Conservation (phyloP, 495 filamentous ascomycete genomes). For the Opeltia flavorubescens region DNA sequence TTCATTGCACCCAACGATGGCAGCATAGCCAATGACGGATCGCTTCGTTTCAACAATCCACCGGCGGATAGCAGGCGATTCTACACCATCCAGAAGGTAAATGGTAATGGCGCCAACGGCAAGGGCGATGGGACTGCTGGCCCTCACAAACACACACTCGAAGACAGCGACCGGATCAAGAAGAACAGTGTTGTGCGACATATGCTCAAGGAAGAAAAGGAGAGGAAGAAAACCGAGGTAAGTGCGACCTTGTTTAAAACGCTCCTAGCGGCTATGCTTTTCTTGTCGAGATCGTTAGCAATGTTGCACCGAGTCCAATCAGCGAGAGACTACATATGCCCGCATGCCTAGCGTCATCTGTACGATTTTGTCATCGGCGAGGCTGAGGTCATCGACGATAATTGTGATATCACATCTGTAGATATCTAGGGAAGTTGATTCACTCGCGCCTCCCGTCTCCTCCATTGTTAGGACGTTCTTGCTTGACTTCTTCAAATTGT, state of each 20-base stretch:
- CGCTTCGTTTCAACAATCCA: slow-evolving; percentile 20
- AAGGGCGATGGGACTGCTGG: slow-evolving; percentile 51
- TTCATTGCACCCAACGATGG: slow-evolving; percentile 11
- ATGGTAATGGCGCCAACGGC: slow-evolving; percentile 62
- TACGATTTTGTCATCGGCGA: too few relatives aligned
- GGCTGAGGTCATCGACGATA: too few relatives aligned
- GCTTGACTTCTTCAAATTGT: too few relatives aligned
- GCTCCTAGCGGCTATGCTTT: neutral
- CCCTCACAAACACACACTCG: slow-evolving; percentile 61
- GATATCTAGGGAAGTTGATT: too few relatives aligned
- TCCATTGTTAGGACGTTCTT: too few relatives aligned
- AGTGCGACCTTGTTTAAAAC: slow-evolving; percentile 21
- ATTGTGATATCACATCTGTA: too few relatives aligned
- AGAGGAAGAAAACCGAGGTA: slow-evolving; percentile 54
- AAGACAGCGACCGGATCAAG: slow-evolving; percentile 73
- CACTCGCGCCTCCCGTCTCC: too few relatives aligned
- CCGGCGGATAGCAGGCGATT: slow-evolving; percentile 39
- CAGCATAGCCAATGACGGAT: slow-evolving; percentile 3
- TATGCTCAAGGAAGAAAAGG: slow-evolving; percentile 51
- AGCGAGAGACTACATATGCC: slow-evolving; percentile 1
- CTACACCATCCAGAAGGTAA: slow-evolving; percentile 63
- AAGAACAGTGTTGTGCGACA: slow-evolving; percentile 65
- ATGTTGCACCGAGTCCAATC: neutral
- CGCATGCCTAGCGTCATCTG: slow-evolving; percentile 6
- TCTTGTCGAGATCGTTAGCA: neutral